phyloP scores from a whole-genome alignment of 2,329 filamentous ascomycete genomes.

The Penicillium sp. region DNA sequence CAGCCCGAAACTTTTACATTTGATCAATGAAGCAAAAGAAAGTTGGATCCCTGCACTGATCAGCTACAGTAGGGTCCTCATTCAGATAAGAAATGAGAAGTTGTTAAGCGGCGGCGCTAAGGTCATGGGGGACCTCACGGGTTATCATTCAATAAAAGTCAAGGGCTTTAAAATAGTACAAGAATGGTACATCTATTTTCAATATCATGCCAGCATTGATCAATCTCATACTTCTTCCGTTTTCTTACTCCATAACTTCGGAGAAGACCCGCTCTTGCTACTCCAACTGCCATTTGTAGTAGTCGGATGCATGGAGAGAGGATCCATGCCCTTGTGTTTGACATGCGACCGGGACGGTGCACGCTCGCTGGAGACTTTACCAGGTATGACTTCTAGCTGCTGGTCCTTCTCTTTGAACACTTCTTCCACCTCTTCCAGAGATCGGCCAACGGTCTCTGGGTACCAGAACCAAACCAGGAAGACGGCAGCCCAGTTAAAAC shows the following conservation, averaged over 20 bases:
- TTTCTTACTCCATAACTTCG: conserved; percentile 11
- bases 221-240: conserved; percentile 5
- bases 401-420: conserved; percentile 17
- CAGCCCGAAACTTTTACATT: too few species aligned
- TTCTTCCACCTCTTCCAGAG: conserved; percentile 33
- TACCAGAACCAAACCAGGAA: conserved; percentile 33
- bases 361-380: not conserved
- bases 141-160: not conserved
- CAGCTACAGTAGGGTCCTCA: too few species aligned
- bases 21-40: too few species aligned
- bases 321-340: conserved; percentile 17
- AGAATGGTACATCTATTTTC: not conserved
- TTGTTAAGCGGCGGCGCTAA: too few species aligned
- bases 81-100: too few species aligned
- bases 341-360: conserved; percentile 12
- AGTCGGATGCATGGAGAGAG: conserved; percentile 22
- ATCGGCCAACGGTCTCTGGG: conserved; percentile 30
- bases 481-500: conserved; percentile 46
- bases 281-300: conserved; percentile 11
- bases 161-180: not conserved
- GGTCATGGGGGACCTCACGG: not conserved
- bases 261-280: conserved; percentile 10
- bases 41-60: too few species aligned
- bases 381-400: conserved; percentile 1
- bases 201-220: not conserved